These are phyloP conservation scores for Paraglomus brasilianum DNA, from an alignment of 192 early-diverging fungal species.

Conservation along the genomic window DNA sequence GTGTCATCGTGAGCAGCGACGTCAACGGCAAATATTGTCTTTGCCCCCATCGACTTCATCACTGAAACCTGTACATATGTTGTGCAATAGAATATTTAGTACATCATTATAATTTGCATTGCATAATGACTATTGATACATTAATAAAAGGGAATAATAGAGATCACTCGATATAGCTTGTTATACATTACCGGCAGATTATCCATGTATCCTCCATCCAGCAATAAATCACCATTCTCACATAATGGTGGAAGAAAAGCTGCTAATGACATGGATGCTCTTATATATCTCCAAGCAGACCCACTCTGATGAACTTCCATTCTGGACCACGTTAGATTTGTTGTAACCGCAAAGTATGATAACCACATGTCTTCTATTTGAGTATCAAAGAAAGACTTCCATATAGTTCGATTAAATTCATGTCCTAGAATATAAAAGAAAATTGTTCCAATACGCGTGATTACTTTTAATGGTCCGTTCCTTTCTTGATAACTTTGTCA, in stretches of 20 bases:
- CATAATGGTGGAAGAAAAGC: conserved; percentile 95
- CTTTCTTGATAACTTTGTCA: neutral
- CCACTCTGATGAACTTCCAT: conserved; percentile 91
- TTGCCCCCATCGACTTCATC: conserved; percentile 75
- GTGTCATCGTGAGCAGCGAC: conserved; percentile 93
- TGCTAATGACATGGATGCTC: conserved; percentile 97
- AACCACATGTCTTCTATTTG: conserved; percentile 99
- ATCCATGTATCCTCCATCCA: conserved; percentile 98
- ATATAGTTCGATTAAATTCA: conserved; percentile 94
- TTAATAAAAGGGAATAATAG: neutral
- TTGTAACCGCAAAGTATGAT: conserved; percentile 90
- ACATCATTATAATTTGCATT: conserved; percentile 22
- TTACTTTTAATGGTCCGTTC: too few species aligned
- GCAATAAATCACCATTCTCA: conserved; percentile 95
- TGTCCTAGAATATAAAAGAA: conserved; percentile 51
- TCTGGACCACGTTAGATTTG: conserved; percentile 95
- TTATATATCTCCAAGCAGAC: conserved; percentile 95
- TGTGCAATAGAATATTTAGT: conserved; percentile 14
- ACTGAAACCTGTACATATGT: conserved; percentile 36
- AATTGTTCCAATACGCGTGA: neutral
- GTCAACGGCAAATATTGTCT: conserved; percentile 92
- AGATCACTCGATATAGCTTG: too few species aligned
- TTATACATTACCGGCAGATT: conserved; percentile 87
- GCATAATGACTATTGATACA: conserved; percentile 34
- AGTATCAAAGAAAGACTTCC: conserved; percentile 91